Evolutionary conservation across 768 basidiomycete genomes (phyloP), one percentile per base, ranked within the genome.

Genomic region (Artomyces pyxidatus): DNA sequence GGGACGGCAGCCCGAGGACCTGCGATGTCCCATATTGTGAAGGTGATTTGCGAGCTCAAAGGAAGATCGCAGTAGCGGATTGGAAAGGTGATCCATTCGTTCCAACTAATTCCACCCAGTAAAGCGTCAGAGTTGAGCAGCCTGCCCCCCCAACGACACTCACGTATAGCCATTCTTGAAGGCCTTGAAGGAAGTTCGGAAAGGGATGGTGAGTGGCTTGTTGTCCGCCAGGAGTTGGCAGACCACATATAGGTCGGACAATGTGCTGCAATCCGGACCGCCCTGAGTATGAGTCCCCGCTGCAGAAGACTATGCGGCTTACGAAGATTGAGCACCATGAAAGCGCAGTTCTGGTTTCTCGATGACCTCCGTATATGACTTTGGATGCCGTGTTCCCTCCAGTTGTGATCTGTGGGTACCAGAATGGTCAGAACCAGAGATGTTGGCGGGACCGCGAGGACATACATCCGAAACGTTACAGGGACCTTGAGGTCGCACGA

Each of bases 21-120:
- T 30, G 82, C 86, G 50, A 93, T 93, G 61, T 98, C 94, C 88
- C 92, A 97, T 6, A 97, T 85, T 0, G 96, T 98, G 59, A 98
- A 87, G 0, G 88, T 85, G 45, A 99, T 75, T 59, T 96, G 93
- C 1, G 92, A 83, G 62, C 72, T 85, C 42, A 91, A 66, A 0
- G 92, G 91, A n/a, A 99, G 72, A 61, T 96, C 93, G 53, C 92
- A 91, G 57, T 95, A 96, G 25, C 84, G 82, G 60, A 96, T 88
- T 0, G 95, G 95, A 10, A 98, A 69, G 0, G 86, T 83, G 35
- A 99, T 81, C 80, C 85, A 88, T 71, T 98, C 92, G 61, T 97
- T 97, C 95, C 95, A 99, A 25, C 87, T 91, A 55, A 19, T 50
- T 37, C 49, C 19, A 42, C 6, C 22, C 16, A 16, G 23, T 47